Base-by-base conservation (phyloP, 1,284 basidiomycete genomes). In the Calocybe gambosa region DNA sequence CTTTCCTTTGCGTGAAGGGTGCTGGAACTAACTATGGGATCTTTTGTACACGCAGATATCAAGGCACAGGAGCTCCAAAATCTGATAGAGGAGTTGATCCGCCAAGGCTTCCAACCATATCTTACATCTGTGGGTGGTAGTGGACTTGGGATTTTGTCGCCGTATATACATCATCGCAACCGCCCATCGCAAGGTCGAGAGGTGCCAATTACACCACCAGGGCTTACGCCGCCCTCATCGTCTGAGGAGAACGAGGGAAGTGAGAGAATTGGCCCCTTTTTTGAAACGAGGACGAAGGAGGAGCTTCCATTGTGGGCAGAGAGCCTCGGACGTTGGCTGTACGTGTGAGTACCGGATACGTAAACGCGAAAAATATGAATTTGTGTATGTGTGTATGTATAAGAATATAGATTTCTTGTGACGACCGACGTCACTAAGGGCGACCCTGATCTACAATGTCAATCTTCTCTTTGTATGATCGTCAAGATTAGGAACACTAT, bases 91-190 rank as follows among this genome's bases (percentile, higher is more conserved):
- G 70, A 75, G 10, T 78, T 96, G 51, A 63, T 71, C 50, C 68
- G 68, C 40, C 77, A 80, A 39, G 82, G 80, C 31, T 98, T 90
- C 69, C 78, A 82, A 57, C 87, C 93, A 19, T 94, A 98, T 73
- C 74, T 92, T 51, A 94, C 94, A 20, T 80, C 87, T 45, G 89
- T 99, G 38, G 96, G 95, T 10, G 96, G 96, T 36, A 85, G 84
- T 50, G 95, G 95, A 2, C 75, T 96, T 18, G 94, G 93, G 50
- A 77, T 98, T 48, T 75, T 91, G 52, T 78, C 83, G 12, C 80
- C 81, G n/a, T 77, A 82, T 60, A 58, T 66, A 44, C 63, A 69
- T 50, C 71, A 73, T 59, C 62, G 62, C 20, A 64, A 58, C 46
- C 63, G 50, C 48, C 7, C 51, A 12, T 25, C 54, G 39, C 43